Evolutionary conservation across 441 rosid species (phyloP).

Genomic region (Gossypium trilobum): DNA sequence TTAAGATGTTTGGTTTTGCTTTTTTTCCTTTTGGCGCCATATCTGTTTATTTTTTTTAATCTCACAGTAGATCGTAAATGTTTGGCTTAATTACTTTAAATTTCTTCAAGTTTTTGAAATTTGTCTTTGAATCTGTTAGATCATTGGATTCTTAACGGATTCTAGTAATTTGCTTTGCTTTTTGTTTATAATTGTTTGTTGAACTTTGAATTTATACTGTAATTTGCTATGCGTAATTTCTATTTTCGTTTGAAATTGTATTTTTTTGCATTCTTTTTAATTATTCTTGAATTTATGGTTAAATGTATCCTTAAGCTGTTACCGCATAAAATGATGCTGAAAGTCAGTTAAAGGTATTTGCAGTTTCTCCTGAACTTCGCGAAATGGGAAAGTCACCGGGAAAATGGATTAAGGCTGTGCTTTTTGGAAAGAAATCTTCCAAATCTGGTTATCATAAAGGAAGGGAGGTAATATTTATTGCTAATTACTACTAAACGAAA

Average conservation of each 20-base stretch:
- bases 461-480: conserved; percentile 42
- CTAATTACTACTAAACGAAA: not conserved
- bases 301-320: not conserved
- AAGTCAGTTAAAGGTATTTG: conserved; percentile 17
- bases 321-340: conserved; percentile 15
- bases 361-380: conserved; percentile 18
- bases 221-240: not conserved
- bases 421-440: conserved; percentile 71
- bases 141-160: conserved; percentile 1
- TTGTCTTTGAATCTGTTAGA: not conserved
- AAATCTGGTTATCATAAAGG: conserved; percentile 45
- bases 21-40: conserved; percentile 17
- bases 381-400: conserved; percentile 71
- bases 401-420: conserved; percentile 71
- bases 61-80: conserved; percentile 15
- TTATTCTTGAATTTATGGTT: not conserved
- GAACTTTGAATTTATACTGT: not conserved
- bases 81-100: not conserved
- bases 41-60: conserved; percentile 8
- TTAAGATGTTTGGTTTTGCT: not conserved
- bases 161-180: not conserved
- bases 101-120: not conserved
- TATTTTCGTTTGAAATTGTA: not conserved
- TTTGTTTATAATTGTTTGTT: not conserved
- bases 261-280: not conserved